A percentile compares a stretch with the other conserved stretches of the same genome.
Evolutionary conservation across 768 basidiomycete species (phyloP).

Genomic region (Strobilomyces echinocephalus): DNA sequence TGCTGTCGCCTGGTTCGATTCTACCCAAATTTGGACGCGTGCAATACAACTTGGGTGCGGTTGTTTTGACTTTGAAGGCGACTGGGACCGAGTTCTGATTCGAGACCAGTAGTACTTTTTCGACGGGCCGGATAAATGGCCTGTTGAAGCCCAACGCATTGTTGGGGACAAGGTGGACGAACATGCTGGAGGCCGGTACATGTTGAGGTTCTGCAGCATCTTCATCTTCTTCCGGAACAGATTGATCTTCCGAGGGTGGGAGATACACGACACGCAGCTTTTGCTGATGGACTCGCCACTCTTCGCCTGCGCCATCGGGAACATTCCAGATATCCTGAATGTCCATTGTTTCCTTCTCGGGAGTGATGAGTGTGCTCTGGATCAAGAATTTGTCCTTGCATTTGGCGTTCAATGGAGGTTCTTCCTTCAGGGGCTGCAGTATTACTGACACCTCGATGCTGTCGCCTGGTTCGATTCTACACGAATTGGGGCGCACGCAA

Average conservation of each 20-base stretch:
- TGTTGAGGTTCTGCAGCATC: too few relatives aligned
- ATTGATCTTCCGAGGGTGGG: conserved; percentile 69
- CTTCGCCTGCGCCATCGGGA: conserved; percentile 39
- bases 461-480: conserved; percentile 92
- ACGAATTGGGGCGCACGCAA: conserved; percentile 97
- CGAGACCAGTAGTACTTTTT: conserved; percentile 75
- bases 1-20: conserved; percentile 90
- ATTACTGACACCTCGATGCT: conserved; percentile 93
- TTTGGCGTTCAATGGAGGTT: conserved; percentile 85
- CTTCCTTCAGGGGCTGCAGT: conserved; percentile 93
- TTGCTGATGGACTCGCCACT: conserved; percentile 93
- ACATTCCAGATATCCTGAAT: conserved; percentile 78
- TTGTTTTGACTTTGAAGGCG: conserved; percentile 99
- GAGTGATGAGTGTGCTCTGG: conserved; percentile 88
- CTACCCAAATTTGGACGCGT: conserved; percentile 97
- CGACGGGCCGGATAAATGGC: conserved; percentile 87
- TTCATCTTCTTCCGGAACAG: too few relatives aligned
- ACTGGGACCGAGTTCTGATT: conserved; percentile 87
- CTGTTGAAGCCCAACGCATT: conserved; percentile 78
- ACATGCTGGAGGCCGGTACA: too few relatives aligned
- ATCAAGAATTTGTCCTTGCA: conserved; percentile 99
- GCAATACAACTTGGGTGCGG: conserved; percentile 95
- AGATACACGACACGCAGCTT: conserved; percentile 91
- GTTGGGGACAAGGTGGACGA: too few relatives aligned
- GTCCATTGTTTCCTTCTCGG: conserved; percentile 76